These are phyloP conservation scores for Aspergillus haitiensis DNA, from an alignment of 495 filamentous ascomycete genomes.

Conservation along the genomic window DNA sequence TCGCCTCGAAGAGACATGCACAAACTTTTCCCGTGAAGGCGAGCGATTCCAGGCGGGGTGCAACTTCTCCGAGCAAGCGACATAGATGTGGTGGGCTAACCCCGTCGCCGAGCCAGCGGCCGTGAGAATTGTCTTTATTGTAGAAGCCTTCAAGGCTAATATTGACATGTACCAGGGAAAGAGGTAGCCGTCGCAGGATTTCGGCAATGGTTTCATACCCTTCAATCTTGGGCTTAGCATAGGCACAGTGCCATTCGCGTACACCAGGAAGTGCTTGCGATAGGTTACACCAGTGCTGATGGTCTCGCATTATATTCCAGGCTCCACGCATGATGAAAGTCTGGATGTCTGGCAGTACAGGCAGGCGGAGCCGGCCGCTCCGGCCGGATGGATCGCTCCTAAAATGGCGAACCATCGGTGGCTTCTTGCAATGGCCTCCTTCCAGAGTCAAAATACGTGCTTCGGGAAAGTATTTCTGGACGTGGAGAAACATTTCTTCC, in stretches of 20 bases:
- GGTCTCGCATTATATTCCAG: constrained; percentile 72
- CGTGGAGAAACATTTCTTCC: constrained; percentile 64
- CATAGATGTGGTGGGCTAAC: constrained; percentile 49
- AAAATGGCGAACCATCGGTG: constrained; percentile 63
- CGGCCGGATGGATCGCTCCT: constrained; percentile 26
- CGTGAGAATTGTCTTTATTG: constrained; percentile 52
- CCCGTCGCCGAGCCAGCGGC: constrained; percentile 24
- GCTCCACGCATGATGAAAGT: constrained; percentile 71
- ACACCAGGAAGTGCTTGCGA: constrained; percentile 60
- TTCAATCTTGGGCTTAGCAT: constrained; percentile 66
- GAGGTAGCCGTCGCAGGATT: constrained; percentile 52
- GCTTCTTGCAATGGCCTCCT: constrained; percentile 71
- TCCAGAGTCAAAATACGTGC: constrained; percentile 69
- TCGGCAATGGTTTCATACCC: constrained; percentile 64
- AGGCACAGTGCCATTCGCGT: constrained; percentile 69
- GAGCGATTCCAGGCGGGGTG: constrained; percentile 60
- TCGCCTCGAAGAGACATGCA: constrained; percentile 55
- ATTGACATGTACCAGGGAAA: constrained; percentile 58
- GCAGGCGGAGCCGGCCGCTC: constrained; percentile 37
- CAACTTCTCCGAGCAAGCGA: constrained; percentile 54
- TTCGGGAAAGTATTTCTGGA: constrained; percentile 56
- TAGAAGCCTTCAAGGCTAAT: constrained; percentile 68
- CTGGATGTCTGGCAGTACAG: constrained; percentile 46
- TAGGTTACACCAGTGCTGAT: constrained; percentile 61
- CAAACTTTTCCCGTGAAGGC: constrained; percentile 68